Evolutionary conservation across 257 asterid genomes (phyloP).

Genomic region (Fraxinus anomala): DNA sequence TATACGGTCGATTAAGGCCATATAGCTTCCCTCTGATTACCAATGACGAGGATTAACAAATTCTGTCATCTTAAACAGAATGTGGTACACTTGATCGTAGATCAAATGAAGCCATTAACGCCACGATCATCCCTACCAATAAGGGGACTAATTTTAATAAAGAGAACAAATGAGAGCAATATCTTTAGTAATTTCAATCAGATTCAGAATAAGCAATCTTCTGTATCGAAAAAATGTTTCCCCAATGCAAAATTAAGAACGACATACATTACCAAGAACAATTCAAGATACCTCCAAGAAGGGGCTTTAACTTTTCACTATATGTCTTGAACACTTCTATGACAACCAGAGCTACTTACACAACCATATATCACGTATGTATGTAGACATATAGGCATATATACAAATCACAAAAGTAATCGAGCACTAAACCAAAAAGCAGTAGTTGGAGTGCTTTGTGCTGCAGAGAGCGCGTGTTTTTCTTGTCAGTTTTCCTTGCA

Average conservation of each 20-base stretch:
- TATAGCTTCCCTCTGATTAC: no score
- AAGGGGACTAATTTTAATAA: no score
- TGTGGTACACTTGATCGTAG: no score
- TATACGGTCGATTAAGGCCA: no score
- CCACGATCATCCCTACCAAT: no score
- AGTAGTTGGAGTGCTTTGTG: constrained; percentile 41
- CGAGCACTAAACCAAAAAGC: constrained; percentile 14
- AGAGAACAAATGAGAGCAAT: no score
- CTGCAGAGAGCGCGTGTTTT: constrained; percentile 20
- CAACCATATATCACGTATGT: constrained; percentile 42
- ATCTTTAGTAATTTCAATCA: not conserved
- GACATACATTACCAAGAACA: not conserved
- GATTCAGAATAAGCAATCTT: not conserved
- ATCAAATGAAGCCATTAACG: no score
- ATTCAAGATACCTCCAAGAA: constrained; percentile 16
- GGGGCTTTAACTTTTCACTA: constrained; percentile 23
- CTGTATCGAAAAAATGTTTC: not conserved
- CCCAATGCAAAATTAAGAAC: not conserved
- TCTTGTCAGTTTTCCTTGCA: constrained; percentile 51
- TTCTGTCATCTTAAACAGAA: no score
- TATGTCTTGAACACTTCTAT: constrained; percentile 27
- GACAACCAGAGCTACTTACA: constrained; percentile 30
- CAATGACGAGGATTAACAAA: no score
- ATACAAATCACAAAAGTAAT: constrained; percentile 39
- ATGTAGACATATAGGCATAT: constrained; percentile 31